phyloP scores from a whole-genome alignment of 2,329 filamentous ascomycete species.

The Trichophyton equinum region DNA sequence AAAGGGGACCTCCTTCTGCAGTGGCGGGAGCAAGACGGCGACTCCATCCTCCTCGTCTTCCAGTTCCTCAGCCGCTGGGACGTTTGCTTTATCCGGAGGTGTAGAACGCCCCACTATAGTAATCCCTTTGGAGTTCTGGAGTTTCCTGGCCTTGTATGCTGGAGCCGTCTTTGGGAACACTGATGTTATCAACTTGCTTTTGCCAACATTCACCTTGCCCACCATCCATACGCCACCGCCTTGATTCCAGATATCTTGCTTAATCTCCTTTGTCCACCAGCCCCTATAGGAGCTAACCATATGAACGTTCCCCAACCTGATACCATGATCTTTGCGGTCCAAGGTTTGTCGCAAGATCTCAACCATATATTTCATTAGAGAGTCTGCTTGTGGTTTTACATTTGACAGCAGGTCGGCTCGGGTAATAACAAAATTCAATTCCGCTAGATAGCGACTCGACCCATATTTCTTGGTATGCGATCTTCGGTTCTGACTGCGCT shows the following conservation, averaged over 20 bases:
- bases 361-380: slow-evolving; percentile 71
- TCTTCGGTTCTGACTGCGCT: slow-evolving; percentile 70
- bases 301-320: slow-evolving; percentile 77
- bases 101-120: slow-evolving; percentile 2
- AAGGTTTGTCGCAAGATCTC: slow-evolving; percentile 66
- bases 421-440: slow-evolving; percentile 84
- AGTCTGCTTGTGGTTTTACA: slow-evolving; percentile 69
- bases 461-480: slow-evolving; percentile 55
- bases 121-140: background rate
- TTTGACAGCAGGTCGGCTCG: slow-evolving; percentile 75
- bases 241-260: slow-evolving; percentile 69
- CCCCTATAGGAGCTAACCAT: slow-evolving; percentile 74
- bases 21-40: slow-evolving; percentile 50
- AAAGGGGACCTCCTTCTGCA: slow-evolving; percentile 58
- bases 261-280: slow-evolving; percentile 86
- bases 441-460: slow-evolving; percentile 57
- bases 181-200: slow-evolving; percentile 78
- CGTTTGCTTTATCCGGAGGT: background rate
- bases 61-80: background rate
- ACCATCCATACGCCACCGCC: slow-evolving; percentile 91
- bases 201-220: slow-evolving; percentile 96
- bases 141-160: slow-evolving; percentile 9
- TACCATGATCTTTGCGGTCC: slow-evolving; percentile 50
- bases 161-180: slow-evolving; percentile 64
- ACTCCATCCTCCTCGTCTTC: slow-evolving; percentile 13